These are phyloP conservation scores for Myriangium duriaei DNA, from an alignment of 2,329 filamentous ascomycete genomes.

Conservation along the genomic window DNA sequence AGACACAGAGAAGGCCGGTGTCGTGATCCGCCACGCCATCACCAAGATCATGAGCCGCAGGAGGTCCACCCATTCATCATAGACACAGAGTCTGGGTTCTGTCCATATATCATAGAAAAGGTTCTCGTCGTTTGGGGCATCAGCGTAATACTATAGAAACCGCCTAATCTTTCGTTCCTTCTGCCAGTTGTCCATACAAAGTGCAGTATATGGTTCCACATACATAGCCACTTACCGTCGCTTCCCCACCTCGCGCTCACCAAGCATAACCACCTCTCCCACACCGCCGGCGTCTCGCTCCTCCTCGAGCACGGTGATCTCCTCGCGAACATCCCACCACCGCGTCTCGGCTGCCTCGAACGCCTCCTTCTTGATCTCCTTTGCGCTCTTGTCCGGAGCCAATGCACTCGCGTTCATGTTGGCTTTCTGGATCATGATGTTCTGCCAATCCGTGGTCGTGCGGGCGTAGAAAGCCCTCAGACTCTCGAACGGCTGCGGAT, in stretches of 20 bases:
- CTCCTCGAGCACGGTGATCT: conserved; percentile 81
- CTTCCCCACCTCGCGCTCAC: conserved; percentile 1
- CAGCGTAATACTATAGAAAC: no score
- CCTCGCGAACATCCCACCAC: conserved; percentile 97
- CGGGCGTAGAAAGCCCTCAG: conserved; percentile 85
- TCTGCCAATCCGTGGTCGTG: conserved; percentile 84
- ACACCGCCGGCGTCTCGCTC: conserved; percentile 94
- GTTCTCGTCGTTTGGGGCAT: no score
- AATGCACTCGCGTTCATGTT: conserved; percentile 29
- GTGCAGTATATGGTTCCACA: no score
- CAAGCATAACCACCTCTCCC: conserved; percentile 61
- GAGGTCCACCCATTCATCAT: conserved; percentile 18
- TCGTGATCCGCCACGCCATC: conserved; percentile 77
- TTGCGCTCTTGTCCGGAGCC: conserved; percentile 60
- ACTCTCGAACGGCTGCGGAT: conserved; percentile 72
- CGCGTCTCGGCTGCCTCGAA: conserved; percentile 90
- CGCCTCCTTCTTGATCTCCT: conserved; percentile 84
- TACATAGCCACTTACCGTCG: neutral
- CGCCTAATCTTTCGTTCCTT: no score
- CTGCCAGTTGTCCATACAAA: no score
- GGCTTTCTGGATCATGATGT: conserved; percentile 40
- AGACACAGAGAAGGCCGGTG: conserved; percentile 89
- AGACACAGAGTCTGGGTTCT: no score
- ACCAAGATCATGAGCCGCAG: conserved; percentile 66
- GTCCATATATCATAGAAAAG: no score